A percentile compares a stretch with the other conserved stretches of the same genome.
Evolutionary conservation across 257 asterid species (phyloP).

Genomic region (Misopates orontium): DNA sequence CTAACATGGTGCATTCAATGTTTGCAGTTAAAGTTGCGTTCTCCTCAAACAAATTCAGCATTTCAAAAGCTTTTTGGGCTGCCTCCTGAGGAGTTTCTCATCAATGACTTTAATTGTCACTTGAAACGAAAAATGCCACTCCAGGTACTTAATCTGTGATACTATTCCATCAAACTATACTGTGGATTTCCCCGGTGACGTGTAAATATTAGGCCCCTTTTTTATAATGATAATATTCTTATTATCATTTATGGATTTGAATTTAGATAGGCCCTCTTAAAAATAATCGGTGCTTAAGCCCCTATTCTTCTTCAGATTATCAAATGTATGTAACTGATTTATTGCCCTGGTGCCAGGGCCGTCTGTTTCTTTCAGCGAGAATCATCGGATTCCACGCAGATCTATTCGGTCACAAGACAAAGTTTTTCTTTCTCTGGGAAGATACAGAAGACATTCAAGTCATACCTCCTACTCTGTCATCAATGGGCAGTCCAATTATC

Average conservation of each 20-base stretch:
- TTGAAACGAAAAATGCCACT: slow-evolving; percentile 96
- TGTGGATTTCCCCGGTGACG: neutral
- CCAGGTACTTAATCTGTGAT: slow-evolving; percentile 55
- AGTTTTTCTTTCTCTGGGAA: slow-evolving; percentile 96
- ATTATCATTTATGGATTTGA: neutral
- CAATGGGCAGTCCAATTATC: slow-evolving; percentile 95
- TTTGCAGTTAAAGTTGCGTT: slow-evolving; percentile 78
- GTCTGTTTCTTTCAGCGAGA: slow-evolving; percentile 93
- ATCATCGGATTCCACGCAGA: slow-evolving; percentile 97
- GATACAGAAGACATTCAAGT: slow-evolving; percentile 93
- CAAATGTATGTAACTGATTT: slow-evolving; percentile 24
- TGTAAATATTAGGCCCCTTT: neutral
- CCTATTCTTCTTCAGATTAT: slow-evolving; percentile 24
- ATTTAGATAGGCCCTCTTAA: neutral
- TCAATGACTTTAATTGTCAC: slow-evolving; percentile 94
- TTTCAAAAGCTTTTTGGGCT: slow-evolving; percentile 91
- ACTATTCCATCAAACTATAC: slow-evolving; percentile 1
- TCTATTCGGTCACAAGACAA: slow-evolving; percentile 92
- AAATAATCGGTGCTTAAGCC: slow-evolving; percentile 19
- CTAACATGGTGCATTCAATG: slow-evolving; percentile 23
- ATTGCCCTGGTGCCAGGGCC: slow-evolving; percentile 66
- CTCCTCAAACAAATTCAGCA: slow-evolving; percentile 97
- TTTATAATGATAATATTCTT: neutral
- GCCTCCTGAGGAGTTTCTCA: slow-evolving; percentile 97
- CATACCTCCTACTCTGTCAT: slow-evolving; percentile 85